These are phyloP conservation scores for Parachaetomium inaequale DNA, from an alignment of 495 filamentous ascomycete genomes.

Conservation along the genomic window DNA sequence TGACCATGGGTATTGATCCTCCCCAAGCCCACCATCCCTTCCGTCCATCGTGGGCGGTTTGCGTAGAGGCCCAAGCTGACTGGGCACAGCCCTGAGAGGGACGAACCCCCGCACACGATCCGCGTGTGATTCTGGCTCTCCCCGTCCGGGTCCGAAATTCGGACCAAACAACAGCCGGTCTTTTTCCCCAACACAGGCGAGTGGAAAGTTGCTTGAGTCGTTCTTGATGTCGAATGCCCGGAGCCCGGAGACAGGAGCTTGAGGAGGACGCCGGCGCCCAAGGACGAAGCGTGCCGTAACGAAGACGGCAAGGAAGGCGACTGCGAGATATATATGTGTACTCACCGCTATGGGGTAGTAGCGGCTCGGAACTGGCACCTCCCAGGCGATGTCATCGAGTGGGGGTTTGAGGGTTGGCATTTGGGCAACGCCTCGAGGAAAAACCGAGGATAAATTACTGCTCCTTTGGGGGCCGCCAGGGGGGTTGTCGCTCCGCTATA, in stretches of 20 bases:
- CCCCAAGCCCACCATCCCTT: constrained; percentile 10
- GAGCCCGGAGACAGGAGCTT: background rate
- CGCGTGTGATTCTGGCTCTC: constrained; percentile 8
- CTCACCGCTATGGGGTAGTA: constrained; percentile 27
- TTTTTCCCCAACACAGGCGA: background rate
- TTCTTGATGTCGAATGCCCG: background rate
- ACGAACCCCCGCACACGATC: constrained; percentile 12
- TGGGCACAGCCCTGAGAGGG: constrained; percentile 11
- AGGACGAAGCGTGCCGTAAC: constrained; percentile 12
- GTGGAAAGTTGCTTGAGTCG: background rate
- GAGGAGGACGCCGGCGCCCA: background rate
- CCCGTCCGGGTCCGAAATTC: background rate
- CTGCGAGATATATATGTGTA: constrained; percentile 32
- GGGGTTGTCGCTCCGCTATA: constrained; percentile 21
- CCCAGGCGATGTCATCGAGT: constrained; percentile 34
- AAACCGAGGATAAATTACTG: constrained; percentile 29
- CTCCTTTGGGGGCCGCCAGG: constrained; percentile 17
- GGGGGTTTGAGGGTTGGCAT: constrained; percentile 44
- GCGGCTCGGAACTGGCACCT: constrained; percentile 21
- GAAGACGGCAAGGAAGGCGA: constrained; percentile 31
- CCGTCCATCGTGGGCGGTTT: constrained; percentile 27
- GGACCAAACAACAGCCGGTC: constrained; percentile 6
- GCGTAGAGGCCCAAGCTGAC: constrained; percentile 16
- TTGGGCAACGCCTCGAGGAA: constrained; percentile 23
- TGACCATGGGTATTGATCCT: constrained; percentile 28